These are phyloP conservation scores for Chrysoporthe deuterocubensis DNA, from an alignment of 2,329 filamentous ascomycete species.

Conservation along the genomic window DNA sequence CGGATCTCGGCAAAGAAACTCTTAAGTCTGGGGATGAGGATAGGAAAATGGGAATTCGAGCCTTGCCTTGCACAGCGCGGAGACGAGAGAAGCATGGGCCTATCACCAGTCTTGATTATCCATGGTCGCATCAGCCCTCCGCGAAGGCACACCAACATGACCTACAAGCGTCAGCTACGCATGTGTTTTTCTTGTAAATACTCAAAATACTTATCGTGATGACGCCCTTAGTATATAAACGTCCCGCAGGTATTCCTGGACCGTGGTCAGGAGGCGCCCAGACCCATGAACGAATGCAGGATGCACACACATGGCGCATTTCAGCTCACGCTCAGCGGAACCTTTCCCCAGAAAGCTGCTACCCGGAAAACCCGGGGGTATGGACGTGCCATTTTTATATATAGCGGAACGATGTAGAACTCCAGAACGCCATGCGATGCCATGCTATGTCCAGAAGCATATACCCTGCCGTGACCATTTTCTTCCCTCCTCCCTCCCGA, in stretches of 20 bases:
- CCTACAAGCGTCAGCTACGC: constrained; percentile 13
- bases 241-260: neutral
- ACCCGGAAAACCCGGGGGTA: too few species aligned
- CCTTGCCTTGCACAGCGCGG: neutral
- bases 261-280: neutral
- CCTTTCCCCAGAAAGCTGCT: too few species aligned
- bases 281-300: neutral
- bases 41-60: neutral
- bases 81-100: neutral
- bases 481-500: neutral
- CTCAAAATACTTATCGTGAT: neutral
- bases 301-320: too few species aligned
- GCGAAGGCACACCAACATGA: constrained; percentile 6
- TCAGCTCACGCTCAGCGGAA: too few species aligned
- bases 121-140: neutral
- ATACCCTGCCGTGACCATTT: neutral
- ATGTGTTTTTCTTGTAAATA: constrained; percentile 22
- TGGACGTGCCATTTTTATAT: neutral
- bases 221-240: neutral
- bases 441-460: constrained; percentile 7
- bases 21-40: neutral
- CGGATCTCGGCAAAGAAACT: neutral
- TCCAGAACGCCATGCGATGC: constrained; percentile 27
- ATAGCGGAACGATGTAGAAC: neutral
- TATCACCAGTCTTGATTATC: neutral